Conservation (phyloP, 176 grass and related monocot genomes). For the Carex scoparia region DNA sequence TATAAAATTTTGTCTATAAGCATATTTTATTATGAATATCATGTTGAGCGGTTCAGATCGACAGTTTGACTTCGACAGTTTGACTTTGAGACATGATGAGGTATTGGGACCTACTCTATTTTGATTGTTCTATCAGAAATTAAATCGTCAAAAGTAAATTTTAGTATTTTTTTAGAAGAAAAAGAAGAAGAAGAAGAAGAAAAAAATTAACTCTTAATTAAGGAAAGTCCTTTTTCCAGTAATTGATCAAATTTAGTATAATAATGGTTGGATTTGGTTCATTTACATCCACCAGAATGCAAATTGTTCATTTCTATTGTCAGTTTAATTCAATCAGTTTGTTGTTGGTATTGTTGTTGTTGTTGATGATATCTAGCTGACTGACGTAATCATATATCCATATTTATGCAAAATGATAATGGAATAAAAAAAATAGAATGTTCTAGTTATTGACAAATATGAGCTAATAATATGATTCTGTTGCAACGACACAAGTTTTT, state of each 20-base stretch:
- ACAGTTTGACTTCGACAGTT: too few species aligned
- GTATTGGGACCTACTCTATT: too few species aligned
- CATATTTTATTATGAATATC: too few species aligned
- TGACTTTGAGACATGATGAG: too few species aligned
- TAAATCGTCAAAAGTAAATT: background rate
- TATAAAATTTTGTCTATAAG: too few species aligned
- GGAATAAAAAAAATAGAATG: background rate
- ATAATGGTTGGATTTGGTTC: background rate
- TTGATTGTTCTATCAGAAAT: background rate
- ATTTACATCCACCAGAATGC: background rate
- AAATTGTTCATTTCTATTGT: too few species aligned
- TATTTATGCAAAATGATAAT: background rate
- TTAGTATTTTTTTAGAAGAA: background rate
- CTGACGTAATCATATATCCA: background rate
- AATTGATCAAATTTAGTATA: background rate
- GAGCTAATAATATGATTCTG: background rate
- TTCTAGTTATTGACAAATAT: background rate
- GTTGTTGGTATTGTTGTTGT: too few species aligned
- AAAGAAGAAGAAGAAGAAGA: background rate
- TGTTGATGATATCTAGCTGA: too few species aligned
- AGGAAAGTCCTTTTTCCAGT: background rate
- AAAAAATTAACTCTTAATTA: too few species aligned
- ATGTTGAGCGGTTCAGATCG: too few species aligned
- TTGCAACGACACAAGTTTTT: background rate
- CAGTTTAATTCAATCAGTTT: too few species aligned